Conservation (phyloP, 805 yeast genomes). For the Candida silvatica region DNA sequence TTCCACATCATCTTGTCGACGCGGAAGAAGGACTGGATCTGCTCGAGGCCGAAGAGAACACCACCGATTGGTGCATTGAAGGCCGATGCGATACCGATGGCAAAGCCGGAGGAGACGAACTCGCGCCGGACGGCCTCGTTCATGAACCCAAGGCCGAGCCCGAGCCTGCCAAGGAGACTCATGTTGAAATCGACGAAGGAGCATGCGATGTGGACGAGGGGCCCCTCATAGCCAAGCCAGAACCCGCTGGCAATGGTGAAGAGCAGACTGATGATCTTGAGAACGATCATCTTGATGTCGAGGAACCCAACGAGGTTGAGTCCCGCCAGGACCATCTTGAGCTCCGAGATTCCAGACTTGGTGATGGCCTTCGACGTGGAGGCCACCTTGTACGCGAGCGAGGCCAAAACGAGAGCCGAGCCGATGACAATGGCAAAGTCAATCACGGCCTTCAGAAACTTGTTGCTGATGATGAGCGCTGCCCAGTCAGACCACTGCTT, state of each 20-base stretch:
- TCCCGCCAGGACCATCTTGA: conserved; percentile 62
- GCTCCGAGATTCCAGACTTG: conserved; percentile 67
- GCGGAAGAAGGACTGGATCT: conserved; percentile 53
- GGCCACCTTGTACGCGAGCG: conserved; percentile 28
- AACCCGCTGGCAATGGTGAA: conserved; percentile 68
- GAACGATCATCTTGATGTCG: conserved; percentile 39
- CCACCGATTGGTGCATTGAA: conserved; percentile 88
- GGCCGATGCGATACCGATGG: conserved; percentile 80
- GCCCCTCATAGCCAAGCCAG: conserved; percentile 85
- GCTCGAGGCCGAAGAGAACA: conserved; percentile 68
- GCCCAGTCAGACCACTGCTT: conserved; percentile 6
- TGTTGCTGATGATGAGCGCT: conserved; percentile 17
- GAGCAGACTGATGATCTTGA: conserved; percentile 50
- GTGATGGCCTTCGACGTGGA: conserved; percentile 29
- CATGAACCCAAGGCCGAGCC: conserved; percentile 5
- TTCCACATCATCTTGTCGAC: conserved; percentile 71
- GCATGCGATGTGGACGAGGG: conserved; percentile 65
- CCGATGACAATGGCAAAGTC: conserved; percentile 25
- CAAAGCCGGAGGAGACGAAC: conserved; percentile 63
- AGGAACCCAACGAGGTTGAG: conserved; percentile 45
- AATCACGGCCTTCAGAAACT: conserved; percentile 19
- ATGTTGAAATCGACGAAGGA: conserved; percentile 11
- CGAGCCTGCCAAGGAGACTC: conserved; percentile 7
- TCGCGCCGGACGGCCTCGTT: conserved; percentile 62
- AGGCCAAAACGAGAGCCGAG: conserved; percentile 29